A percentile compares a stretch with the other conserved stretches of the same genome.
Evolutionary conservation across 306 rosid genomes (phyloP).

Genomic region (Vigna hirtella): DNA sequence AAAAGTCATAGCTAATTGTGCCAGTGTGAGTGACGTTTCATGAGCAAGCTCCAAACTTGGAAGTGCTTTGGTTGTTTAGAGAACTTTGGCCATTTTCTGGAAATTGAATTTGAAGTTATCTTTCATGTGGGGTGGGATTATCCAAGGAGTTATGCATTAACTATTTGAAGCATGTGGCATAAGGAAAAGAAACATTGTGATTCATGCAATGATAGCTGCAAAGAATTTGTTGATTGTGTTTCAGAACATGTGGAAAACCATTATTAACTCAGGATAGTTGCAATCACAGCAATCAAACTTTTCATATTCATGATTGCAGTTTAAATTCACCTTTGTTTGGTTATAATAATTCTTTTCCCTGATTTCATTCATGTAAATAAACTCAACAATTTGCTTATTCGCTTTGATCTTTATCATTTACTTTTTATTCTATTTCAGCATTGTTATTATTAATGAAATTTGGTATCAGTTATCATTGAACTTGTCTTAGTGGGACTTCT

Average conservation of each 20-base stretch:
- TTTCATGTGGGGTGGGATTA: conserved; percentile 16
- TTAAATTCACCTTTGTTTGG: conserved; percentile 30
- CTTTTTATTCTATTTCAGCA: conserved; percentile 20
- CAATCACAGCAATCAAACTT: conserved; percentile 36
- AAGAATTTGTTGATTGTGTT: conserved; percentile 44
- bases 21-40: not conserved
- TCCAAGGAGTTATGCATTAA: conserved; percentile 35
- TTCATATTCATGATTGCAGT: conserved; percentile 39
- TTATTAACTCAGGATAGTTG: conserved; percentile 42
- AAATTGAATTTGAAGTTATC: conserved; percentile 22
- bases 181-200: conserved; percentile 47
- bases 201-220: conserved; percentile 43
- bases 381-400: conserved; percentile 29
- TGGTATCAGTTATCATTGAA: no score
- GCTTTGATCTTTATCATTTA: conserved; percentile 34
- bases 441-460: conserved; percentile 6
- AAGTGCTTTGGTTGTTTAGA: conserved; percentile 48
- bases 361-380: conserved; percentile 53
- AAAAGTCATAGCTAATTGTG: conserved; percentile 65
- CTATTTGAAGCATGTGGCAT: conserved; percentile 23
- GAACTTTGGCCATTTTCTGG: conserved; percentile 37
- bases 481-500: no score
- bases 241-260: conserved; percentile 43
- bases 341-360: conserved; percentile 39
- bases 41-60: conserved; percentile 38